These are phyloP conservation scores for Protea cynaroides DNA, from an alignment of 164 flowering plant genomes.

Conservation along the genomic window DNA sequence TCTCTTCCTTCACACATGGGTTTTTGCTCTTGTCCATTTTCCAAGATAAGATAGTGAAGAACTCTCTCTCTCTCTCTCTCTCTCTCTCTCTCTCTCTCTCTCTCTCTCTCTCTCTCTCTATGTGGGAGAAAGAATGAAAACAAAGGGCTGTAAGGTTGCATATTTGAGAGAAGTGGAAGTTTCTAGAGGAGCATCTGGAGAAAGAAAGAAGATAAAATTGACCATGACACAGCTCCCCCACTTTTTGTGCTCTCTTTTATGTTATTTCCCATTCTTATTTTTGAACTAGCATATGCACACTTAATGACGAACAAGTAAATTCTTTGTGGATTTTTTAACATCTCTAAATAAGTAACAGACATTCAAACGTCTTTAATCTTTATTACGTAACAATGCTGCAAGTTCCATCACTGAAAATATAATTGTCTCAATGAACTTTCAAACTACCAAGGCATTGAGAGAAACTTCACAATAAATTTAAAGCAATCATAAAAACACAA, in stretches of 20 bases:
- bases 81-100: no score
- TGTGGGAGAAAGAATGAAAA: constrained; percentile 15
- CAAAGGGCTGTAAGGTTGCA: constrained; percentile 34
- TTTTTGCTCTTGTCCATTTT: constrained; percentile 20
- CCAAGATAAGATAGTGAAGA: constrained; percentile 10
- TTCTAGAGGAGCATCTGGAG: constrained; percentile 37
- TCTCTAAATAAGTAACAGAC: no score
- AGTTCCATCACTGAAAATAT: no score
- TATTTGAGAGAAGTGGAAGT: constrained; percentile 29
- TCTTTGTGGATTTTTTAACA: no score
- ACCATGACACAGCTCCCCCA: constrained; percentile 11
- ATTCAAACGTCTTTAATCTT: no score
- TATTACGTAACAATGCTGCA: no score
- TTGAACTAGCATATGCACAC: constrained; percentile 7
- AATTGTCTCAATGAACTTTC: no score
- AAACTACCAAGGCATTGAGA: no score
- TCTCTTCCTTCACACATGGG: neutral
- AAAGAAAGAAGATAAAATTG: constrained; percentile 34
- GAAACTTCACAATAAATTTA: no score
- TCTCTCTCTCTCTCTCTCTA: no score
- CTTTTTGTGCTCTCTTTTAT: constrained; percentile 28
- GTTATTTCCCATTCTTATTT: neutral
- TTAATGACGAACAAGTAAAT: constrained; percentile 11
- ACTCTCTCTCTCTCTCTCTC: constrained; percentile 11
- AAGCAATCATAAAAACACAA: no score